Evolutionary conservation across 2,329 filamentous ascomycete species (phyloP).

Genomic region (Aspergillus flavus): DNA sequence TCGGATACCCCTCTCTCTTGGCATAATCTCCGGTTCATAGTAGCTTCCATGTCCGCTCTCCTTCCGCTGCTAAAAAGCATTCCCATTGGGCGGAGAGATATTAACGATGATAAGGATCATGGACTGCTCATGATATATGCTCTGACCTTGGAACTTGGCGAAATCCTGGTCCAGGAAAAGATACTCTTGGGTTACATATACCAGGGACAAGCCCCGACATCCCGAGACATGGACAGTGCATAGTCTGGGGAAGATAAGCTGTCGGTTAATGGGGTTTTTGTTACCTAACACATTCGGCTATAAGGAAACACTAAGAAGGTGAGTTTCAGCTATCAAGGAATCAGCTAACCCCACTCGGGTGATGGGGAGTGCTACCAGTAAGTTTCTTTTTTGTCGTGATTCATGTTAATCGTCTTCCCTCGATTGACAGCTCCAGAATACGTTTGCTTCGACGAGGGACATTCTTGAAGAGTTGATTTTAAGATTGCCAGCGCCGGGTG

Average conservation of each 20-base stretch:
- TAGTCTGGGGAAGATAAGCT: constrained; percentile 6
- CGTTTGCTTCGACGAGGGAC: neutral
- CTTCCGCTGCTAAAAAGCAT: neutral
- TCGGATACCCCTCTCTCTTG: neutral
- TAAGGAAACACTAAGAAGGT: neutral
- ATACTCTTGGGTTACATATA: neutral
- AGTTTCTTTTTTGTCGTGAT: neutral
- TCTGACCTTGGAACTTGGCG: neutral
- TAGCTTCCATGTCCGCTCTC: neutral
- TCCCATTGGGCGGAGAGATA: constrained; percentile 9
- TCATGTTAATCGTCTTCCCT: neutral
- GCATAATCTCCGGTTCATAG: neutral
- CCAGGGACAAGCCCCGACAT: neutral
- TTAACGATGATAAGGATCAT: neutral
- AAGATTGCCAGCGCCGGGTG: neutral
- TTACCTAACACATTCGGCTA: constrained; percentile 9
- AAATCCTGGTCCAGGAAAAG: neutral
- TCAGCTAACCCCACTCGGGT: neutral
- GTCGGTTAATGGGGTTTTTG: constrained; percentile 5
- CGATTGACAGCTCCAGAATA: neutral
- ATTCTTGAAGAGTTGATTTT: neutral
- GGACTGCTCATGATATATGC: neutral
- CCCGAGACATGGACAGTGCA: neutral
- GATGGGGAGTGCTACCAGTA: neutral
- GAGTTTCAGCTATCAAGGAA: neutral